These are phyloP conservation scores for Blepharisma japonicum DNA, from an alignment of 73 alveolate genomes.

Conservation along the genomic window DNA sequence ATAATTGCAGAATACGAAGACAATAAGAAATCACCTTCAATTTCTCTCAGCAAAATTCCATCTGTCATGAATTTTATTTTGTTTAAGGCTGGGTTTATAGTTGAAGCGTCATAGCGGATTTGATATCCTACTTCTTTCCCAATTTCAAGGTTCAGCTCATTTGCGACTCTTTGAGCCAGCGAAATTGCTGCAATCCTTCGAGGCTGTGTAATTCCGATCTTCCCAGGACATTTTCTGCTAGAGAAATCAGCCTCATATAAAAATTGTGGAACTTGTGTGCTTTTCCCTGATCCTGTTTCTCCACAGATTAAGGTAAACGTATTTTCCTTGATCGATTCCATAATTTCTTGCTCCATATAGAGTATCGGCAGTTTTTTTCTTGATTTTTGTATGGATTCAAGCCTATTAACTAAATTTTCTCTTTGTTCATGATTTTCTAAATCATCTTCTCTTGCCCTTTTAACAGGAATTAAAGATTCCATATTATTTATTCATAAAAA, in stretches of 20 bases:
- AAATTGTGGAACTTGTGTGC: conserved; percentile 94
- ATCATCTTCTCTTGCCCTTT: too few relatives aligned
- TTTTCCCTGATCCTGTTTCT: conserved; percentile 98
- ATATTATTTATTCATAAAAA: conserved; percentile 27
- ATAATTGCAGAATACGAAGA: conserved; percentile 90
- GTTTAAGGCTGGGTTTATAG: conserved; percentile 58
- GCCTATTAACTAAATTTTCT: too few relatives aligned
- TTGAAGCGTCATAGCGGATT: conserved; percentile 85
- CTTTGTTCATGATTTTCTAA: too few relatives aligned
- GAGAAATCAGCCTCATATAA: conserved; percentile 83
- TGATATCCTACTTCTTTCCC: conserved; percentile 95
- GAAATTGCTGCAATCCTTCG: conserved; percentile 97
- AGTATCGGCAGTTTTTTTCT: conserved; percentile 69
- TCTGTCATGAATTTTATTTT: conserved; percentile 96
- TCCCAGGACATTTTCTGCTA: conserved; percentile 39
- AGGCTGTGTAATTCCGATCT: conserved; percentile 95
- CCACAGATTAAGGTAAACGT: conserved; percentile 94
- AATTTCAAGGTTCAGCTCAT: conserved; percentile 73
- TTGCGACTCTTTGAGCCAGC: conserved; percentile 86
- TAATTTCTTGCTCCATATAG: conserved; percentile 87
- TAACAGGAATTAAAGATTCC: too few relatives aligned
- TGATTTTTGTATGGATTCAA: too few relatives aligned
- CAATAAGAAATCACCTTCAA: conserved; percentile 78
- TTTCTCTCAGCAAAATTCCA: conserved; percentile 92
- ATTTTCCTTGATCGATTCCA: conserved; percentile 85